These are phyloP conservation scores for Venturia carpophila DNA, from an alignment of 2,329 filamentous ascomycete species.

Conservation along the genomic window DNA sequence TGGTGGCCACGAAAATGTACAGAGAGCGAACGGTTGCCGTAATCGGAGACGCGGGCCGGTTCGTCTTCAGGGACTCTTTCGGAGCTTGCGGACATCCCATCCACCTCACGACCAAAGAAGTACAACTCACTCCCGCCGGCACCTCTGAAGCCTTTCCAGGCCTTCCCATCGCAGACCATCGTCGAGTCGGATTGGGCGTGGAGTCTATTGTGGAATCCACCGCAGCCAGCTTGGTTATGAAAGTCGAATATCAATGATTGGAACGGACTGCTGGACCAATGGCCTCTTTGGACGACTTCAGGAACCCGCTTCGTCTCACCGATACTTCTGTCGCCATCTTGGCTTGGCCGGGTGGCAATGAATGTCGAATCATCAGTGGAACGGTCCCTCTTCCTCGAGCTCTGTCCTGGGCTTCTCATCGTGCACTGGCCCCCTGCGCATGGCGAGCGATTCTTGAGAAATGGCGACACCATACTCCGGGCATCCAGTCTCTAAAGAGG, in stretches of 20 bases:
- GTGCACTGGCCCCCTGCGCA: slow-evolving; percentile 5
- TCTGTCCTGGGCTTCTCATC: neutral
- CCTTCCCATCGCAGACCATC: slow-evolving; percentile 13
- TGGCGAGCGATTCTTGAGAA: slow-evolving; percentile 1
- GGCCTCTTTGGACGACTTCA: neutral
- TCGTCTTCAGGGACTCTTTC: neutral
- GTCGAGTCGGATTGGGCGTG: neutral
- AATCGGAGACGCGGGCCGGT: slow-evolving; percentile 2
- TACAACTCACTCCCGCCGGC: slow-evolving; percentile 1
- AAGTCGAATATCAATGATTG: neutral
- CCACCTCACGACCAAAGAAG: too few species aligned
- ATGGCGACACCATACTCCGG: slow-evolving; percentile 1
- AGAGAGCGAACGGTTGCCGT: neutral
- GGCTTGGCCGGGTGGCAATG: neutral
- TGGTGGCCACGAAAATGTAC: neutral
- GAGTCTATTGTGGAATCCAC: slow-evolving; percentile 10
- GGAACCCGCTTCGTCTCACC: neutral
- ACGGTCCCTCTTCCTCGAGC: neutral
- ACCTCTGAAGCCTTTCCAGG: slow-evolving; percentile 9
- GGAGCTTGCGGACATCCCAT: neutral
- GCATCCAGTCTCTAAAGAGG: neutral
- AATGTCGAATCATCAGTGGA: neutral
- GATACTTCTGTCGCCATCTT: slow-evolving; percentile 5
- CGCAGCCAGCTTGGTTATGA: neutral
- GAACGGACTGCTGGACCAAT: neutral